A percentile compares a stretch with the other conserved stretches of the same genome.
phyloP scores from a whole-genome alignment of 805 yeast genomes.

The Maudiozyma pseudohumilis region DNA sequence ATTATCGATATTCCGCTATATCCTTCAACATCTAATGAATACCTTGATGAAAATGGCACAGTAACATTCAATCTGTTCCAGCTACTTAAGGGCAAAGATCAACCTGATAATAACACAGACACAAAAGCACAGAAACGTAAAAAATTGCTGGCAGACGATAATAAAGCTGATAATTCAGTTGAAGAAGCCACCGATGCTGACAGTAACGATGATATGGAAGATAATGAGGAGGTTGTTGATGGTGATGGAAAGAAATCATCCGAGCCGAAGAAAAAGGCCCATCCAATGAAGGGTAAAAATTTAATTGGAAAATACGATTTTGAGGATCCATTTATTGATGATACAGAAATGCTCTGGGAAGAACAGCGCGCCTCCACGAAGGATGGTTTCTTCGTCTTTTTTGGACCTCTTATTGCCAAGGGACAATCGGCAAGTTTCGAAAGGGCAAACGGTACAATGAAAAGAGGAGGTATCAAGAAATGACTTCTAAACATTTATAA shows the following conservation, averaged over 20 bases:
- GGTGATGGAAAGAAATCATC: slow-evolving; percentile 10
- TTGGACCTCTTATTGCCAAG: slow-evolving; percentile 78
- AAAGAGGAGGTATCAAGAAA: slow-evolving; percentile 26
- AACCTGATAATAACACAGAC: slow-evolving; percentile 1
- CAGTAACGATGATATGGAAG: slow-evolving; percentile 21
- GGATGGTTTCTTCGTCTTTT: slow-evolving; percentile 92
- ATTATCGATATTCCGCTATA: slow-evolving; percentile 26
- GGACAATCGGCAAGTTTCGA: slow-evolving; percentile 39
- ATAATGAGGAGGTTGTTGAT: slow-evolving; percentile 15
- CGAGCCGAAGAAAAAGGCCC: slow-evolving; percentile 23
- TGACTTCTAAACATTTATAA: not conserved
- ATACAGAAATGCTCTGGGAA: slow-evolving; percentile 83
- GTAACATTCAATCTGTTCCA: slow-evolving; percentile 25
- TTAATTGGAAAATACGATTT: slow-evolving; percentile 85
- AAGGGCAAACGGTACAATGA: slow-evolving; percentile 36
- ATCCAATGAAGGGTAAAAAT: slow-evolving; percentile 46
- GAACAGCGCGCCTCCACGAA: slow-evolving; percentile 86
- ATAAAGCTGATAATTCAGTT: slow-evolving; percentile 6
- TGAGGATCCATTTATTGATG: slow-evolving; percentile 94
- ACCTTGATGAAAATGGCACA: slow-evolving; percentile 29
- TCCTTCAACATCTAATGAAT: slow-evolving; percentile 19
- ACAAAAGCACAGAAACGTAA: slow-evolving; percentile 4
- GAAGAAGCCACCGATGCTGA: slow-evolving; percentile 16
- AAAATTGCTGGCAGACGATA: slow-evolving; percentile 2
- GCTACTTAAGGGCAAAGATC: slow-evolving; percentile 2